These are phyloP conservation scores for Pleurotus sapidus DNA, from an alignment of 768 basidiomycete genomes.

Conservation along the genomic window DNA sequence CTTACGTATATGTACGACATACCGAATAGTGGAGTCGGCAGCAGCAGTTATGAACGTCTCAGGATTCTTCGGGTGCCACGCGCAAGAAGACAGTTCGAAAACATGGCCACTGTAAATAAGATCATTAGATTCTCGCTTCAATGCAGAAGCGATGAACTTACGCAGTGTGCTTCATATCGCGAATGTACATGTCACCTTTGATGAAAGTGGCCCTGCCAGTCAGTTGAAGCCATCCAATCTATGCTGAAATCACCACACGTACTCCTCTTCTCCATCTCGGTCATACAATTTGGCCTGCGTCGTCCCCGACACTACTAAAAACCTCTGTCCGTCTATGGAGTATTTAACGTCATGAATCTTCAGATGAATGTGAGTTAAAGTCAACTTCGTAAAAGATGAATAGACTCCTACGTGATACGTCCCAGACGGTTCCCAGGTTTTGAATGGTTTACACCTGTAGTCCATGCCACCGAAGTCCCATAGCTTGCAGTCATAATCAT, in stretches of 20 bases:
- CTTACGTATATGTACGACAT: conserved; percentile 16
- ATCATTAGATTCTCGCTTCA: neutral
- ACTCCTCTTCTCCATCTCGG: conserved; percentile 93
- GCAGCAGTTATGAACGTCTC: conserved; percentile 88
- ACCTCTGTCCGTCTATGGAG: conserved; percentile 81
- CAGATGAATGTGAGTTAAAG: conserved; percentile 1
- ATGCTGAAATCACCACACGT: conserved; percentile 29
- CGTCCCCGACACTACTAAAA: conserved; percentile 88
- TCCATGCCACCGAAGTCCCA: conserved; percentile 99
- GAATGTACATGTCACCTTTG: conserved; percentile 97
- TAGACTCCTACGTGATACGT: conserved; percentile 73
- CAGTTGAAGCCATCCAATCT: conserved; percentile 45
- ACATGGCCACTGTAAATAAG: conserved; percentile 77
- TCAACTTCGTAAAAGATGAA: conserved; percentile 8
- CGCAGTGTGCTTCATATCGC: conserved; percentile 99
- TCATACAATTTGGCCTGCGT: conserved; percentile 86
- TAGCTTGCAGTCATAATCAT: conserved; percentile 97
- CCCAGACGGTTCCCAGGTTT: conserved; percentile 93
- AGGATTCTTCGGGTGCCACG: conserved; percentile 89
- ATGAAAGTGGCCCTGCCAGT: conserved; percentile 68
- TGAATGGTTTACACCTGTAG: conserved; percentile 85
- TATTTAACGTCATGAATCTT: conserved; percentile 92
- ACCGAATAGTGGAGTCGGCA: conserved; percentile 96
- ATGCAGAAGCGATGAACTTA: conserved; percentile 36
- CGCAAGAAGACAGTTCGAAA: conserved; percentile 82